Base-by-base conservation (phyloP, 345 rosid species). In the Lepidium didymum region DNA sequence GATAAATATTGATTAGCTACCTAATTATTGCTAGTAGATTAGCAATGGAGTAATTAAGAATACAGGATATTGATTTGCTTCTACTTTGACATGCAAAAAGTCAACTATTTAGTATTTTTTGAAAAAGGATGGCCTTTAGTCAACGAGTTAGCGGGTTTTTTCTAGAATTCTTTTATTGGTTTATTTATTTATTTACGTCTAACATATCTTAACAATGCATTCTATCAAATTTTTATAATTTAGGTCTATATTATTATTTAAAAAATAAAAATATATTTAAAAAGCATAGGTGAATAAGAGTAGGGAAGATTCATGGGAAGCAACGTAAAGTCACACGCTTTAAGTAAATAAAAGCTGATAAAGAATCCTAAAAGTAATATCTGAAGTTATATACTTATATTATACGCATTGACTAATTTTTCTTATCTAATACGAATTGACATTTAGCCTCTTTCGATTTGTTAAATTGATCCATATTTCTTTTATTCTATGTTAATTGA, bases 251-350 rank as follows among this genome's bases (percentile, higher is more conserved):
- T n/a, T n/a, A n/a, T n/a, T n/a, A n/a, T n/a, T n/a, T n/a, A n/a
- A n/a, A n/a, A n/a, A n/a, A n/a, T 53, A 21, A 9, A 54, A 33
- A 57, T 41, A 73, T 43, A 11, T 54, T 40, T 4, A 55, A 42
- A 61, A 53, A 44, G 11, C 41, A 18, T 6, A 2, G 4, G 12
- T 21, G 71, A 11, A 1, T 25, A 38, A 71, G 37, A 16, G 70
- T 16, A 10, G 59, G 15, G 60, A 66, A 73, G 56, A 51, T 73
- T 73, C 72, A 57, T 46, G 42, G 43, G 77, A 73, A 65, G 34
- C 67, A 58, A 57, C 72, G 40, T 57, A 56, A 67, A 71, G 37
- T 64, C 41, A n/a, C 71, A 63, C n/a, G 38, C 21, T 38, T 72
- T 72, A 58, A 50, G 16, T 4, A 50, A 57, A 29, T 9, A 57